These are phyloP conservation scores for Tricholoma saponaceum DNA, from an alignment of 768 basidiomycete species.

Conservation along the genomic window DNA sequence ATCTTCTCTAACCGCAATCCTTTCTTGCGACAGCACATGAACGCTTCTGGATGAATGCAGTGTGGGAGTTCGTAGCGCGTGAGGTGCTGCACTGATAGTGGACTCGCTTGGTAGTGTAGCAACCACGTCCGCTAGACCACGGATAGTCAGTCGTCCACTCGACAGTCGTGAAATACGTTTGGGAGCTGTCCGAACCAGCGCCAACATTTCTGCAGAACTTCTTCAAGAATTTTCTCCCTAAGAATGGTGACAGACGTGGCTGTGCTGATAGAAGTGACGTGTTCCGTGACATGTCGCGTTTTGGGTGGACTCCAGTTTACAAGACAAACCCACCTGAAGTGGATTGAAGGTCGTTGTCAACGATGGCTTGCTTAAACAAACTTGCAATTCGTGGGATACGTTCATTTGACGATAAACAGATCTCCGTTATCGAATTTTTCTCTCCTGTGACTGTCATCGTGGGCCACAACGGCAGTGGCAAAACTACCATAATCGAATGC, in stretches of 20 bases:
- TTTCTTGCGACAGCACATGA: constrained; percentile 12
- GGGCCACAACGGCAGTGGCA: constrained; percentile 97
- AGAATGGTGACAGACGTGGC: not conserved
- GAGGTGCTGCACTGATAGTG: constrained; percentile 1
- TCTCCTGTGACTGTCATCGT: constrained; percentile 97
- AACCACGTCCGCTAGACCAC: constrained; percentile 24
- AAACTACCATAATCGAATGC: constrained; percentile 99
- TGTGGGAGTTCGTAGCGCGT: constrained; percentile 4
- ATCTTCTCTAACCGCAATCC: constrained; percentile 41
- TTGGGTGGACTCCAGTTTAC: too few relatives aligned
- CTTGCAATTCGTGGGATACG: constrained; percentile 93
- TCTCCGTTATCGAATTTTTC: constrained; percentile 95
- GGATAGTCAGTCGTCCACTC: constrained; percentile 9
- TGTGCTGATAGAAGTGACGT: constrained; percentile 5
- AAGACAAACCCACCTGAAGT: too few relatives aligned
- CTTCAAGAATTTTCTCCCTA: not conserved
- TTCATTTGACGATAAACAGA: constrained; percentile 93
- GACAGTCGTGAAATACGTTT: constrained; percentile 5
- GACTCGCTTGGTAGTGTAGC: not conserved
- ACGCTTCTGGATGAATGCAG: constrained; percentile 7
- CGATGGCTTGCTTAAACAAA: constrained; percentile 85
- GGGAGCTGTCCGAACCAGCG: constrained; percentile 7
- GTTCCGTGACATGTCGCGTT: constrained; percentile 13
- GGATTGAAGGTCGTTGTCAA: not conserved
- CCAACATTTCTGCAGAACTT: constrained; percentile 6